Conservation (phyloP, 2,329 filamentous ascomycete genomes). For the Beauveria asiatica region DNA sequence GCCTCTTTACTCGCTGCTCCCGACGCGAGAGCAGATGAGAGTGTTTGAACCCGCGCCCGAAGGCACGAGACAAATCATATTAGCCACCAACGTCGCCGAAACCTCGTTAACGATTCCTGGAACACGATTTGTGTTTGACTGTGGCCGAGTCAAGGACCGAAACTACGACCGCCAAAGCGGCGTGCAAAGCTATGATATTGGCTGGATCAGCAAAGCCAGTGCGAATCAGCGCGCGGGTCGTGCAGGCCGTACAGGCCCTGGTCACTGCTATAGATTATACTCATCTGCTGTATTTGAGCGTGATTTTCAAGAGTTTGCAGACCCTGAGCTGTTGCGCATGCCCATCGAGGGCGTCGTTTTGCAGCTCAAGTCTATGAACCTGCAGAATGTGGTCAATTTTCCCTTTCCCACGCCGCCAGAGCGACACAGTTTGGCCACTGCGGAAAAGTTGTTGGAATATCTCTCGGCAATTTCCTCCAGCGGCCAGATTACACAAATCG, state of each 20-base stretch:
- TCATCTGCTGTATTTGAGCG: constrained; percentile 90
- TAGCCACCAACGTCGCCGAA: constrained; percentile 95
- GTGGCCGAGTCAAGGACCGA: constrained; percentile 84
- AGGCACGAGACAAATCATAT: constrained; percentile 72
- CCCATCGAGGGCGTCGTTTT: constrained; percentile 89
- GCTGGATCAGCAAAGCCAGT: constrained; percentile 96
- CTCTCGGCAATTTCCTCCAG: constrained; percentile 67
- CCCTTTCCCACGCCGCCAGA: constrained; percentile 91
- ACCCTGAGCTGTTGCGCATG: constrained; percentile 83
- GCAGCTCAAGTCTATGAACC: constrained; percentile 89
- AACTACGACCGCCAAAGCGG: constrained; percentile 81
- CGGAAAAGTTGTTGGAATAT: constrained; percentile 79
- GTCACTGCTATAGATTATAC: constrained; percentile 91
- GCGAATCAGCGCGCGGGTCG: constrained; percentile 86
- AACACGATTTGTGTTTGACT: constrained; percentile 92
- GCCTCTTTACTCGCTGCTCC: constrained; percentile 88
- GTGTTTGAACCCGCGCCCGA: constrained; percentile 84
- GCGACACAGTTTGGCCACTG: constrained; percentile 64
- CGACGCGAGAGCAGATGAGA: constrained; percentile 80
- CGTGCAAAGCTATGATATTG: constrained; percentile 90
- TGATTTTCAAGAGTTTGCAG: constrained; percentile 76
- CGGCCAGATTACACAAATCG: constrained; percentile 70
- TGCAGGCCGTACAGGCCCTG: constrained; percentile 89
- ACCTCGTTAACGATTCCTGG: constrained; percentile 95
- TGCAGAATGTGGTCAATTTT: constrained; percentile 85